Base-by-base conservation (phyloP, 305 asterid genomes). In the Plantago coronopus region DNA sequence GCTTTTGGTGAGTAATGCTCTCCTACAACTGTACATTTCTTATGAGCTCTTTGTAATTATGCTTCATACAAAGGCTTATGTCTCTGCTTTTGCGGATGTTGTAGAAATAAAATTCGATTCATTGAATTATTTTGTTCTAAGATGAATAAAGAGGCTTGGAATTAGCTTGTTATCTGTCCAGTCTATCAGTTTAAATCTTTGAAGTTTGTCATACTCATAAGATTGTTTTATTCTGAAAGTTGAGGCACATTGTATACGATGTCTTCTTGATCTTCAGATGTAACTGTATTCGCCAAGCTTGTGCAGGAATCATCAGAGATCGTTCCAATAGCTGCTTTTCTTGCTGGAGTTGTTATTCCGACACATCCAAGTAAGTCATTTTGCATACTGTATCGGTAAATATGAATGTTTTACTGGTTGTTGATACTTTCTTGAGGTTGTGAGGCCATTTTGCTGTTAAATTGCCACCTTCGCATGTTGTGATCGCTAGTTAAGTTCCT, bases 21-120 rank as follows among this genome's bases (percentile, higher is more conserved):
- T 72, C 76, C 78, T 77, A 47, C 83, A 84, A 84, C 46, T 86
- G 97, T 89, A 89, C 76, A 86, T 83, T 81, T 79, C 50, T 63
- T 69, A 23, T 73, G 83, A 75, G 79, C 76, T 72, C 76, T 80
- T 66, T 70, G 82, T 80, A 80, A 78, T 65, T 69, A 19, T 59
- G 61, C 66, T 69, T 37, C 46, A 71, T 38, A 54, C 37, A 61
- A 34, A 54, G 31, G 3, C 9, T 64, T 64, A 17, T 18, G 47
- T 45, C 63, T 21, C 43, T 25, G 64, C 23, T 29, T 57, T 57
- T 59, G 40, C 15, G 29, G n/a, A 19, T n/a, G 46, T 14, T 65
- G 38, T 15, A 60, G 62, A 68, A 59, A 61, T 61, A 43, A 48
- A 55, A 29, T 23, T 57, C 46, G 13, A 38, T 45, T 43, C 51